Evolutionary conservation across 257 asterid species (phyloP).

Genomic region (Capsicum rhomboideum): DNA sequence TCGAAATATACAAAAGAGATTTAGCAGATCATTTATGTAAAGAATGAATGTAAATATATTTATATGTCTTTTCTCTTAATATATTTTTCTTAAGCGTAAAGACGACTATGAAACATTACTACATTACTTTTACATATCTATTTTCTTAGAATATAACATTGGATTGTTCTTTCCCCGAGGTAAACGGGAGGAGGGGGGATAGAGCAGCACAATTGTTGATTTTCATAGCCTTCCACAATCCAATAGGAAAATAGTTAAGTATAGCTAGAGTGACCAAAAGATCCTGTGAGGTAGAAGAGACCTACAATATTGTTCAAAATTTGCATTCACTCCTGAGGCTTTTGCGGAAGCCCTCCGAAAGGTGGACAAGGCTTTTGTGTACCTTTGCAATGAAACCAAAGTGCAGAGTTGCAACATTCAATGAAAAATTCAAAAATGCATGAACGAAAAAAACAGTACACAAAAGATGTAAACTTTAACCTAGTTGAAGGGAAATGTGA

Average conservation of each 20-base stretch:
- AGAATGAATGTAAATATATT: too few relatives aligned
- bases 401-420: constrained; percentile 45
- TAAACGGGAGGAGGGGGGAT: too few relatives aligned
- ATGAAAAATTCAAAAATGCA: not conserved
- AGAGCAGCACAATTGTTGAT: constrained; percentile 62
- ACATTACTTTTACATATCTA: too few relatives aligned
- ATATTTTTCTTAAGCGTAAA: too few relatives aligned
- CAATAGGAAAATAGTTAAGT: not conserved
- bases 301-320: constrained; percentile 59
- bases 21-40: too few relatives aligned
- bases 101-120: too few relatives aligned
- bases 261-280: not conserved
- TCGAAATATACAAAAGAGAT: too few relatives aligned
- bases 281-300: not conserved
- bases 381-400: constrained; percentile 75
- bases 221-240: constrained; percentile 56
- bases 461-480: not conserved
- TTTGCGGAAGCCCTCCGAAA: constrained; percentile 76
- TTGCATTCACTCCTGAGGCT: constrained; percentile 79
- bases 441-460: not conserved
- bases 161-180: too few relatives aligned
- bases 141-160: too few relatives aligned
- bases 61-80: too few relatives aligned
- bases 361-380: constrained; percentile 66
- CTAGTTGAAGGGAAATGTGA: too few relatives aligned